Evolutionary conservation across 2,329 filamentous ascomycete genomes (phyloP).

Genomic region (Fusarium denticulatum): DNA sequence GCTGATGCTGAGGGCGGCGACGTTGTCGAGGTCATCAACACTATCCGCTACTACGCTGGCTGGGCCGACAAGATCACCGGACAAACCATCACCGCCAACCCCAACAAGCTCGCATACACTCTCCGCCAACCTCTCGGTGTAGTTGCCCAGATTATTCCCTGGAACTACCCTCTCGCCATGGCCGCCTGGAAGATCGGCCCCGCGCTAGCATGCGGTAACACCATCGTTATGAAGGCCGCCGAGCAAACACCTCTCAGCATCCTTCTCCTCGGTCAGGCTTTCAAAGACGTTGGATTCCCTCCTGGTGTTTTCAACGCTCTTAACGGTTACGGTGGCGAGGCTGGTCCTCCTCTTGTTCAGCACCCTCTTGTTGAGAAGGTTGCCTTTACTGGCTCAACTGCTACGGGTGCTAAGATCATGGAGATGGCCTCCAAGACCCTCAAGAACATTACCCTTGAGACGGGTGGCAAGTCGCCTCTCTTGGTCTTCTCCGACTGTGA

Average conservation of each 20-base stretch:
- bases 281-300: slow-evolving; percentile 81
- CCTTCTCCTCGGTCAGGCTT: slow-evolving; percentile 68
- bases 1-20: slow-evolving; percentile 68
- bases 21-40: slow-evolving; percentile 57
- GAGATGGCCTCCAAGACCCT: slow-evolving; percentile 77
- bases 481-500: slow-evolving; percentile 80
- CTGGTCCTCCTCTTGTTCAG: slow-evolving; percentile 69
- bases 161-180: slow-evolving; percentile 86
- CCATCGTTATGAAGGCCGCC: slow-evolving; percentile 75
- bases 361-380: slow-evolving; percentile 77
- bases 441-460: slow-evolving; percentile 64
- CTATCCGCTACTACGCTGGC: slow-evolving; percentile 62
- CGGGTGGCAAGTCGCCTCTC: slow-evolving; percentile 82
- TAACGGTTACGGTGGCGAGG: slow-evolving; percentile 78
- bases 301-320: slow-evolving; percentile 78
- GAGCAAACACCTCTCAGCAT: slow-evolving; percentile 80
- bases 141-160: slow-evolving; percentile 85
- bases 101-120: slow-evolving; percentile 82
- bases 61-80: slow-evolving; percentile 89
- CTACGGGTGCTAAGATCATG: slow-evolving; percentile 77
- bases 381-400: slow-evolving; percentile 79
- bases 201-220: slow-evolving; percentile 76
- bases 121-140: slow-evolving; percentile 67
- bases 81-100: slow-evolving; percentile 79
- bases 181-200: slow-evolving; percentile 82